Evolutionary conservation across 441 rosid species (phyloP), one percentile per base, ranked within the genome.

Genomic region (Dalechampia spathulata): DNA sequence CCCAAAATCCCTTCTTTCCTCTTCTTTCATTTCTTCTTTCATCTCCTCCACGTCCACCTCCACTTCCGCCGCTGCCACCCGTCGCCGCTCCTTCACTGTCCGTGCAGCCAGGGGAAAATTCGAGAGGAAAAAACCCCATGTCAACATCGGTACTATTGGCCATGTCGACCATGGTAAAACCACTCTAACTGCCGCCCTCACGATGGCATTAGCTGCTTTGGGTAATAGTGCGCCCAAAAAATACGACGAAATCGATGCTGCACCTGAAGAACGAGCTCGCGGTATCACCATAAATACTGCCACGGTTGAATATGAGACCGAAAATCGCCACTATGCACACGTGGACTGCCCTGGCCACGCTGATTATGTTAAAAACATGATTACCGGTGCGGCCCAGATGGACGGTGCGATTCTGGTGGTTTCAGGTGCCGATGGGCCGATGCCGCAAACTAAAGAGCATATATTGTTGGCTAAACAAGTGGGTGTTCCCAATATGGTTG

Each of bases 111-210:
- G 96, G 23, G 97, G 86, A 1, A 93, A 89, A 52, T 89, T 93
- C 78, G 99, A 93, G 83, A 60, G 99, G 36, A 89, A 87, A 73
- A 93, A 93, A 41, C 99, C 97, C 54, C 99, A 93, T 19, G 80
- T 92, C 50, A 89, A 92, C 80, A 87, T 92, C 65, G 99, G 97
- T 7, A 92, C 97, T 1, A 92, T 92, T 32, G 99, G 99, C 36
- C 99, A 92, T 32, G 99, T 92, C 53, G 97, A 93, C 93, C 99
- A 93, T 51, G 99, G 99, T 15, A 93, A 93, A 68, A 93, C 99
- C 21, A 93, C 99, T 21, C 72, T 93, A 46, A 92, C 97, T 14
- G 97, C 96, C 3, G 96, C 97, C 46, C 81, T 89, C 26, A 93
- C 97, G 71, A 93, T 93, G 99, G 99, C 99, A 28, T 60, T 87